These are phyloP conservation scores for Cajanus cajan DNA, from an alignment of 306 rosid species.

Conservation along the genomic window DNA sequence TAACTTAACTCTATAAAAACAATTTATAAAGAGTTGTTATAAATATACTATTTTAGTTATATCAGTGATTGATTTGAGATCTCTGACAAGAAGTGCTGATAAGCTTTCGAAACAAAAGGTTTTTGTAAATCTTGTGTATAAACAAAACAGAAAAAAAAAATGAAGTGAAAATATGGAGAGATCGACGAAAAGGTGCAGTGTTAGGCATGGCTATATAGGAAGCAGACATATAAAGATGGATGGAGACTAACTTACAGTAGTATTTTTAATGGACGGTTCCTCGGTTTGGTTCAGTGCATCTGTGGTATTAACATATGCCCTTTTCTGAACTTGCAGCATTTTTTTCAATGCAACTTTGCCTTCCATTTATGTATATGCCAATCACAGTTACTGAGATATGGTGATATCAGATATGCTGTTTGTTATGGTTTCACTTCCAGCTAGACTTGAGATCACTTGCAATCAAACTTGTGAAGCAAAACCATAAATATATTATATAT, in stretches of 20 bases:
- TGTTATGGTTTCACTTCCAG: background rate
- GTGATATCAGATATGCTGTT: background rate
- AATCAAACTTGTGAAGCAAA: slow-evolving; percentile 2
- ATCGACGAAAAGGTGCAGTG: background rate
- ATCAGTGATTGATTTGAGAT: no score
- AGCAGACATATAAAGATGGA: background rate
- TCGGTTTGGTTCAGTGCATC: slow-evolving; percentile 4
- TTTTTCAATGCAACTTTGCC: slow-evolving; percentile 25
- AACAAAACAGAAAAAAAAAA: background rate
- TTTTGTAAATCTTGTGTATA: background rate
- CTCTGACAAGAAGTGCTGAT: background rate
- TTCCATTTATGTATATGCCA: slow-evolving; percentile 33
- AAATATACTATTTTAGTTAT: no score
- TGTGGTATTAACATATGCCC: slow-evolving; percentile 7
- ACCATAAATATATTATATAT: background rate
- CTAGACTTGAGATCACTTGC: background rate
- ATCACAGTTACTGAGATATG: background rate
- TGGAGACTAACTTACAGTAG: slow-evolving; percentile 33
- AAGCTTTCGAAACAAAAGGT: background rate
- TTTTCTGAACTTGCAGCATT: slow-evolving; percentile 22
- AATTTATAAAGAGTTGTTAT: no score
- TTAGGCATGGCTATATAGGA: background rate
- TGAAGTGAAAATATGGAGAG: background rate
- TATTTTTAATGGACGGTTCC: slow-evolving; percentile 9
- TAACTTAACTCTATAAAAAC: no score